These are phyloP conservation scores for Fusarium virguliforme DNA, from an alignment of 2,329 filamentous ascomycete species.

Conservation along the genomic window DNA sequence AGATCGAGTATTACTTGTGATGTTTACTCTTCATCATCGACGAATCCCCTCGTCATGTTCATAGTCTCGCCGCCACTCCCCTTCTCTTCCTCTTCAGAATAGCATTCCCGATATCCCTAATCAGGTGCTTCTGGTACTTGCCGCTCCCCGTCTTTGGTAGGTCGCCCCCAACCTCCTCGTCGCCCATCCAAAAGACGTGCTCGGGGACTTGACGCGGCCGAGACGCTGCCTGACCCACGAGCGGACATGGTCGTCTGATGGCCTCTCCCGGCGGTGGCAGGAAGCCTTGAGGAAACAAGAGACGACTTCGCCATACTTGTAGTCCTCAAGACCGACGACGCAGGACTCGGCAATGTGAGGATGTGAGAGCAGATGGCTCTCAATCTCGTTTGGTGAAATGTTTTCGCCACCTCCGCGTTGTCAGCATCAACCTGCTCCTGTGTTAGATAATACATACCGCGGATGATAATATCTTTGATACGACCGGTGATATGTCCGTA, in stretches of 20 bases:
- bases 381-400: constrained; percentile 24
- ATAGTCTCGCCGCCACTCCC: background rate
- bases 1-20: too few species aligned
- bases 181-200: constrained; percentile 27
- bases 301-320: constrained; percentile 31
- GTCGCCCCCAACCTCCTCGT: background rate
- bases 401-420: constrained; percentile 21
- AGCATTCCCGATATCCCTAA: constrained; percentile 18
- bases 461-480: constrained; percentile 81
- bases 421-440: background rate
- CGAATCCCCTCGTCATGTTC: background rate
- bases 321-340: constrained; percentile 22
- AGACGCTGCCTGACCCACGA: constrained; percentile 20
- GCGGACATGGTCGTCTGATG: constrained; percentile 9
- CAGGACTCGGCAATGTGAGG: constrained; percentile 9
- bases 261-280: background rate
- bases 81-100: constrained; percentile 7
- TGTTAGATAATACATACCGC: constrained; percentile 61
- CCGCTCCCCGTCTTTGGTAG: constrained; percentile 25
- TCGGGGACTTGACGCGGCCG: constrained; percentile 14
- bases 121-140: constrained; percentile 26
- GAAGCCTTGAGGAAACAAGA: constrained; percentile 16
- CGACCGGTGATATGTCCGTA: constrained; percentile 73
- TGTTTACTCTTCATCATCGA: too few species aligned
- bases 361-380: constrained; percentile 13